A percentile compares a stretch with the other conserved stretches of the same genome.
phyloP scores from a whole-genome alignment of 1,139 yeast species.

The Blastobotrys illinoisensis region DNA sequence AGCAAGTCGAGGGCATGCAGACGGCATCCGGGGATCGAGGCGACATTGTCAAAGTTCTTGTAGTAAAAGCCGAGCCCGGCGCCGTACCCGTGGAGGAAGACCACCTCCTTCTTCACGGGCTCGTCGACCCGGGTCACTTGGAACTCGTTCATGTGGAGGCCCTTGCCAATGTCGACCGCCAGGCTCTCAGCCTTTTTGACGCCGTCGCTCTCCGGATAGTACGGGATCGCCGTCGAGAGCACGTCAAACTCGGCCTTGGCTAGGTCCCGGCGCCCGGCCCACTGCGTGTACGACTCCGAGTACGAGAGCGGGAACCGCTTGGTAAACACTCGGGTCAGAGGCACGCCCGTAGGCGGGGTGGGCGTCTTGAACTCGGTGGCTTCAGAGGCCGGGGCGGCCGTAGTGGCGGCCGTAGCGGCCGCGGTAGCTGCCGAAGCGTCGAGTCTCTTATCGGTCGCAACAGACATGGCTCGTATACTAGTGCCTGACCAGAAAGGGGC shows the following conservation, averaged over 20 bases:
- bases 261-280: slow-evolving; percentile 39
- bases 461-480: not conserved
- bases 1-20: slow-evolving; percentile 77
- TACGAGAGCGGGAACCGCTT: slow-evolving; percentile 35
- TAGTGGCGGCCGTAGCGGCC: slow-evolving; percentile 2
- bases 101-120: slow-evolving; percentile 34
- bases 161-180: slow-evolving; percentile 45
- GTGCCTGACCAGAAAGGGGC: not conserved
- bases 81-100: slow-evolving; percentile 87
- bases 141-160: slow-evolving; percentile 55
- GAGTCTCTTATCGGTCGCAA: not conserved
- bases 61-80: slow-evolving; percentile 85
- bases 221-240: slow-evolving; percentile 47
- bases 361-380: slow-evolving; percentile 17
- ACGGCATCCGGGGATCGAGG: slow-evolving; percentile 36
- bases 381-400: slow-evolving; percentile 9
- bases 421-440: not conserved
- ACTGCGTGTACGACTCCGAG: slow-evolving; percentile 41
- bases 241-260: slow-evolving; percentile 40
- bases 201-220: slow-evolving; percentile 49
- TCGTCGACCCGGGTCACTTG: slow-evolving; percentile 29
- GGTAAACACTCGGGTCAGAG: slow-evolving; percentile 26
- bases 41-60: slow-evolving; percentile 56
- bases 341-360: slow-evolving; percentile 33
- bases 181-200: slow-evolving; percentile 45